A percentile compares a stretch with the other conserved stretches of the same genome.
phyloP scores from a whole-genome alignment of 2,329 filamentous ascomycete genomes.

The Hypoxylon sp. region DNA sequence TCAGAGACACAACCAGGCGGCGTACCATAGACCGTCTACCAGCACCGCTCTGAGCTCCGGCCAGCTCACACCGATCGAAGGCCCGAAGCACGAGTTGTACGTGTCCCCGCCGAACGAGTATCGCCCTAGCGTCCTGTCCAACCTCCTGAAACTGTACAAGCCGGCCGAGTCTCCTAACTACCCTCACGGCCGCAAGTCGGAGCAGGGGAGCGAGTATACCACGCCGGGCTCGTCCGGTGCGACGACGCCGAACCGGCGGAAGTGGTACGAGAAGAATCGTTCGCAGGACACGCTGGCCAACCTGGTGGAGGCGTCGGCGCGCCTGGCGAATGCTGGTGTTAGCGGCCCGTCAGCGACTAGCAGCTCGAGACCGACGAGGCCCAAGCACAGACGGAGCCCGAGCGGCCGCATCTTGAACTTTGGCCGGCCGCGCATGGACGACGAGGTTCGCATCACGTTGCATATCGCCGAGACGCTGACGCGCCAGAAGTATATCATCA shows the following conservation, averaged over 20 bases:
- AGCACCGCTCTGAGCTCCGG: slow-evolving; percentile 33
- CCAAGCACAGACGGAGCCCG: slow-evolving; percentile 48
- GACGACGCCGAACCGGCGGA: slow-evolving; percentile 53
- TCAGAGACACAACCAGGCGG: slow-evolving; percentile 34
- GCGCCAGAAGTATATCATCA: slow-evolving; percentile 82
- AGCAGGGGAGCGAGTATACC: slow-evolving; percentile 39
- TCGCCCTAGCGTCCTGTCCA: slow-evolving; percentile 55
- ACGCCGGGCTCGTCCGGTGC: slow-evolving; percentile 52
- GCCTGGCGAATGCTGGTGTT: slow-evolving; percentile 49
- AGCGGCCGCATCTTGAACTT: slow-evolving; percentile 49
- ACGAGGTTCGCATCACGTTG: slow-evolving; percentile 56
- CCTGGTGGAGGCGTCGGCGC: slow-evolving; percentile 56
- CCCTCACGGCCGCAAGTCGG: slow-evolving; percentile 41
- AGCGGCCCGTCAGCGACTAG: slow-evolving; percentile 17
- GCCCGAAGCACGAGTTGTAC: slow-evolving; percentile 52
- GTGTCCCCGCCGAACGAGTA: slow-evolving; percentile 53
- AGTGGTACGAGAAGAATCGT: slow-evolving; percentile 59
- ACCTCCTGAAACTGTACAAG: slow-evolving; percentile 57
- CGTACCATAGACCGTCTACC: slow-evolving; percentile 17
- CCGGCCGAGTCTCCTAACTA: slow-evolving; percentile 45
- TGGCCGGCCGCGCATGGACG: slow-evolving; percentile 52
- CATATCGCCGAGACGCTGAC: slow-evolving; percentile 74
- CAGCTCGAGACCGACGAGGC: slow-evolving; percentile 44
- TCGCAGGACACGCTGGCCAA: slow-evolving; percentile 57
- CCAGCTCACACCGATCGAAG: slow-evolving; percentile 44